phyloP scores from a whole-genome alignment of 495 filamentous ascomycete species.

The Penicillium angulare region DNA sequence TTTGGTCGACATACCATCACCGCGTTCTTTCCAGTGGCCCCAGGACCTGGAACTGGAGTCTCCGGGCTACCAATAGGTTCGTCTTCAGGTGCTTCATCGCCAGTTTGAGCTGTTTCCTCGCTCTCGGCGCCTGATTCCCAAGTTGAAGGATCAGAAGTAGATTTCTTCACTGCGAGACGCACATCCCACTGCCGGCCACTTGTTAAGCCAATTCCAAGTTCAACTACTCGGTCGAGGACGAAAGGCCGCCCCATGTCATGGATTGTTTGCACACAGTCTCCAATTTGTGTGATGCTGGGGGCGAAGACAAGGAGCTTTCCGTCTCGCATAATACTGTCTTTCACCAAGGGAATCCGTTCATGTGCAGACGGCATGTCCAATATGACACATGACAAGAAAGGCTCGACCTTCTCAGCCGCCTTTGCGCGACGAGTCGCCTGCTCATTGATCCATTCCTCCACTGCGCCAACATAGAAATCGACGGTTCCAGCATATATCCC shows the following conservation, averaged over 20 bases:
- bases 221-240: slow-evolving; percentile 60
- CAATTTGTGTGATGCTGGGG: slow-evolving; percentile 76
- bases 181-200: slow-evolving; percentile 67
- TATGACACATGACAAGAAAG: slow-evolving; percentile 66
- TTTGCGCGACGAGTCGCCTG: slow-evolving; percentile 41
- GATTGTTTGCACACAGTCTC: slow-evolving; percentile 54
- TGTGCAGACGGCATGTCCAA: slow-evolving; percentile 68
- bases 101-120: slow-evolving; percentile 4
- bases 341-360: slow-evolving; percentile 55
- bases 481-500: slow-evolving; percentile 66
- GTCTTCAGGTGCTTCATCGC: slow-evolving; percentile 1
- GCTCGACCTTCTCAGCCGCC: slow-evolving; percentile 21
- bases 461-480: slow-evolving; percentile 68
- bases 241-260: slow-evolving; percentile 52
- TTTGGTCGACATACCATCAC: slow-evolving; percentile 69
- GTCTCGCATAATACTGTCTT: slow-evolving; percentile 55
- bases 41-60: slow-evolving; percentile 6
- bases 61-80: neutral
- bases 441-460: slow-evolving; percentile 58
- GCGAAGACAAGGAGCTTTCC: slow-evolving; percentile 67
- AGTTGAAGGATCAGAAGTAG: slow-evolving; percentile 40
- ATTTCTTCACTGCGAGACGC: slow-evolving; percentile 48
- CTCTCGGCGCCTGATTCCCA: slow-evolving; percentile 24
- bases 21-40: slow-evolving; percentile 27
- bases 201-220: slow-evolving; percentile 58